phyloP scores from a whole-genome alignment of 306 rosid species.

The Gastrolobium villosum region DNA sequence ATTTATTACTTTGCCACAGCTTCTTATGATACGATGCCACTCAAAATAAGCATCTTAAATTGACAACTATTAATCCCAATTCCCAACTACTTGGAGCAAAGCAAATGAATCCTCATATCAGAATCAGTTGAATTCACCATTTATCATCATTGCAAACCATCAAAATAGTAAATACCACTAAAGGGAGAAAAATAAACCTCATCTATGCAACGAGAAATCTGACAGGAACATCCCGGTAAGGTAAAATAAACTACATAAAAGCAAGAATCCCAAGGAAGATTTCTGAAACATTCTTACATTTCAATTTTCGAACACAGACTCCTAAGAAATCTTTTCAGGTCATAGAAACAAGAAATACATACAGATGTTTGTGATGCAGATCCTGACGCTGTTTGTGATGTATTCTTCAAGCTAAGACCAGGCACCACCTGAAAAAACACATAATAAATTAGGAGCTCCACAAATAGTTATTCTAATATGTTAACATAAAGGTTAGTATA shows the following conservation, averaged over 20 bases:
- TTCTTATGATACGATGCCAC: slow-evolving; percentile 15
- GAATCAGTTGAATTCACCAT: slow-evolving; percentile 26
- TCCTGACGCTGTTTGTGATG: slow-evolving; percentile 57
- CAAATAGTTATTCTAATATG: slow-evolving; percentile 14
- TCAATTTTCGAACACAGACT: slow-evolving; percentile 37
- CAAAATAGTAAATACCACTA: not conserved
- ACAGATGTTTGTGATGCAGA: slow-evolving; percentile 79
- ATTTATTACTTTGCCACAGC: not conserved
- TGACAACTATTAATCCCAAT: slow-evolving; percentile 28
- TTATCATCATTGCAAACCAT: slow-evolving; percentile 40
- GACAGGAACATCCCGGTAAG: not conserved
- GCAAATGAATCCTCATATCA: slow-evolving; percentile 16
- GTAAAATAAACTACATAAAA: slow-evolving; percentile 29
- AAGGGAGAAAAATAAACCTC: not conserved
- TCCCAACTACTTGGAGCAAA: slow-evolving; percentile 14
- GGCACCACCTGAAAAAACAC: slow-evolving; percentile 73
- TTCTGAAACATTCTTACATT: slow-evolving; percentile 22
- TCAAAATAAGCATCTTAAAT: slow-evolving; percentile 12
- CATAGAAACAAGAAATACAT: slow-evolving; percentile 53
- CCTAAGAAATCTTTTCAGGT: slow-evolving; percentile 23
- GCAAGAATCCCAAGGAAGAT: slow-evolving; percentile 16
- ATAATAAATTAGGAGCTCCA: slow-evolving; percentile 44
- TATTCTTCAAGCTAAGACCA: slow-evolving; percentile 68
- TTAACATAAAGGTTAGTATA: slow-evolving; percentile 23
- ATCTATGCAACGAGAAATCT: slow-evolving; percentile 16